Percentiles rank a stretch among this genome's conserved stretches.
These are phyloP conservation scores for Hamigera avellanea DNA, from an alignment of 495 filamentous ascomycete species.

Conservation along the genomic window DNA sequence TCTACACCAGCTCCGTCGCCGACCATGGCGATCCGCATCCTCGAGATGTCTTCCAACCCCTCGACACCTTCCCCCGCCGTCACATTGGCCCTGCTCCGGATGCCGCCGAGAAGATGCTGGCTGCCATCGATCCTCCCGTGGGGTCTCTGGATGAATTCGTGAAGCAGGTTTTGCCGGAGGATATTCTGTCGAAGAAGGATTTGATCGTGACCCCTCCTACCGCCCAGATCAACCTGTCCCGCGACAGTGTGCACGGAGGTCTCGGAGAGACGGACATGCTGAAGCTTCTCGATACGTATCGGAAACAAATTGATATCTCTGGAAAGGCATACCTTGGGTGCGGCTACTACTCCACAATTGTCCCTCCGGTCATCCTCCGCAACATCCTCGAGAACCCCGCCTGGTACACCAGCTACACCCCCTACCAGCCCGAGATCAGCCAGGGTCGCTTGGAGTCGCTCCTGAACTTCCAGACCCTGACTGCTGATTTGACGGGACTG, in stretches of 20 bases:
- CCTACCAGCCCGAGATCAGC: conserved; percentile 97
- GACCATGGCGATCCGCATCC: conserved; percentile 34
- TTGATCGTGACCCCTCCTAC: conserved; percentile 29
- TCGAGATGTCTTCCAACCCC: conserved; percentile 33
- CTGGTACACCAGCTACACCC: conserved; percentile 99
- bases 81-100: conserved; percentile 84
- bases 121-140: conserved; percentile 63
- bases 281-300: conserved; percentile 50
- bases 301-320: conserved; percentile 48
- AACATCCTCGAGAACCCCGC: conserved; percentile 90
- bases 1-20: conserved; percentile 29
- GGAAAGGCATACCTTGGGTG: conserved; percentile 62
- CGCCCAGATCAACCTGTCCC: conserved; percentile 27
- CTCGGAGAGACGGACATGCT: conserved; percentile 60
- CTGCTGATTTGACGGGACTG: conserved; percentile 79
- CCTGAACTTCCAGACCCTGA: conserved; percentile 93
- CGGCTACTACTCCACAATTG: conserved; percentile 78
- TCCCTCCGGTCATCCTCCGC: conserved; percentile 86
- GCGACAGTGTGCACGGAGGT: conserved; percentile 39
- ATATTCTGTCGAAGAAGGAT: conserved; percentile 64
- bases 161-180: conserved; percentile 67
- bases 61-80: conserved; percentile 67
- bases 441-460: conserved; percentile 89
- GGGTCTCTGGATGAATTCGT: conserved; percentile 78
- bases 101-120: conserved; percentile 69